Conservation (phyloP, 805 yeast species). For the Yamadazyma nakazawae region DNA sequence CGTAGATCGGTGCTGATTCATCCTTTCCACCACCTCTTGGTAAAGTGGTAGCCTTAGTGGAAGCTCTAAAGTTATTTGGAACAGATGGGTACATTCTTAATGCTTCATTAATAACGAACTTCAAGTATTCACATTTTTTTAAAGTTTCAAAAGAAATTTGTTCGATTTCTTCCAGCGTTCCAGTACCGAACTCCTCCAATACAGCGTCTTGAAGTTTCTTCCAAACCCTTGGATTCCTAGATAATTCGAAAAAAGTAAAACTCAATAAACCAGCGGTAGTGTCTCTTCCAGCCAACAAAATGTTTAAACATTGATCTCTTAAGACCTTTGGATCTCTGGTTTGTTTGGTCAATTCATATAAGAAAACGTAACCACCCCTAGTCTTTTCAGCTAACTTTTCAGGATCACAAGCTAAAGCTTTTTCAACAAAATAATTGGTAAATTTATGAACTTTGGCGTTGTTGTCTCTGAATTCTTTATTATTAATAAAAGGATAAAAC, state of each 20-base stretch:
- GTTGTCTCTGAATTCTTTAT: conserved; percentile 21
- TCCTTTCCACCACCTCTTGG: conserved; percentile 49
- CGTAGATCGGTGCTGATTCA: conserved; percentile 33
- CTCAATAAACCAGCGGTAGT: conserved; percentile 52
- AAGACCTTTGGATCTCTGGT: conserved; percentile 45
- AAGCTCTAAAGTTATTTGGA: conserved; percentile 46
- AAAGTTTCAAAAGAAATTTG: conserved; percentile 46
- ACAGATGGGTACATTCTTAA: conserved; percentile 52
- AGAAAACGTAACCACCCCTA: conserved; percentile 42
- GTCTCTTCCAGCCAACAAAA: conserved; percentile 53
- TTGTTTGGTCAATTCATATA: conserved; percentile 47
- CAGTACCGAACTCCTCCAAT: conserved; percentile 28
- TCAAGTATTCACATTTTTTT: conserved; percentile 46
- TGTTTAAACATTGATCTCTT: conserved; percentile 50
- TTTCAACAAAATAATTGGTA: conserved; percentile 36
- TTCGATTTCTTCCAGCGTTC: conserved; percentile 27
- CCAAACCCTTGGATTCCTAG: conserved; percentile 40
- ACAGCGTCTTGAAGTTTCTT: conserved; percentile 37
- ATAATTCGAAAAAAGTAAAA: conserved; percentile 43
- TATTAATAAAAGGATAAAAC: conserved; percentile 24
- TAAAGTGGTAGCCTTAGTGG: conserved; percentile 44
- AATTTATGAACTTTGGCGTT: conserved; percentile 26
- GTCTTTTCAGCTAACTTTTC: conserved; percentile 29
- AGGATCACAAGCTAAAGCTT: conserved; percentile 31
- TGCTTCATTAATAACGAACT: conserved; percentile 45